phyloP scores from a whole-genome alignment of 78 protist species.

The Kipferlia bialata region DNA sequence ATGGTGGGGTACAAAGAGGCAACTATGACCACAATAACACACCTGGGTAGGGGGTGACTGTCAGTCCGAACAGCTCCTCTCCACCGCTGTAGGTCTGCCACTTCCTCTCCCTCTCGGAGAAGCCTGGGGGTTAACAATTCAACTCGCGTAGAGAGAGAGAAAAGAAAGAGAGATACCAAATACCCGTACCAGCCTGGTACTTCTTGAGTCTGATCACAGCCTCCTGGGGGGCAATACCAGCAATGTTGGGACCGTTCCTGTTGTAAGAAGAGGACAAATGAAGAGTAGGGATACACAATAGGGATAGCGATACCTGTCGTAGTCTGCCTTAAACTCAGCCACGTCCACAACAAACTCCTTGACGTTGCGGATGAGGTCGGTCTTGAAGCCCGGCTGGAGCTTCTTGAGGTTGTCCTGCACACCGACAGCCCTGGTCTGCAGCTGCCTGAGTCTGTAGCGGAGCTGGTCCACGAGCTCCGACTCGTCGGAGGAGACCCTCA shows the following conservation, averaged over 20 bases:
- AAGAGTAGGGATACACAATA: too few relatives aligned
- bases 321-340: constrained; percentile 30
- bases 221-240: constrained; percentile 42
- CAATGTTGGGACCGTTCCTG: constrained; percentile 55
- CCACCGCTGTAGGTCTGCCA: constrained; percentile 50
- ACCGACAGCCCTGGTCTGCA: constrained; percentile 2
- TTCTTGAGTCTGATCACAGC: constrained; percentile 56
- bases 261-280: too few relatives aligned
- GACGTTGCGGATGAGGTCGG: constrained; percentile 18
- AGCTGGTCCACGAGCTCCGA: constrained; percentile 39
- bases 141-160: too few relatives aligned
- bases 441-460: constrained; percentile 37
- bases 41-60: constrained; percentile 47
- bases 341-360: constrained; percentile 30
- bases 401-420: constrained; percentile 18
- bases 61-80: constrained; percentile 68
- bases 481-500: constrained; percentile 45
- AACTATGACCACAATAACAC: too few relatives aligned
- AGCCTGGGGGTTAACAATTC: too few relatives aligned
- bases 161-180: too few relatives aligned
- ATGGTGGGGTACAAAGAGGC: too few relatives aligned
- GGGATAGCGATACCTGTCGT: too few relatives aligned
- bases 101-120: constrained; percentile 51
- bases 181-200: constrained; percentile 59
- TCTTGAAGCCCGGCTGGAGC: constrained; percentile 30